These are phyloP conservation scores for Oenanthe javanica DNA, from an alignment of 140 eudicot species.

Conservation along the genomic window DNA sequence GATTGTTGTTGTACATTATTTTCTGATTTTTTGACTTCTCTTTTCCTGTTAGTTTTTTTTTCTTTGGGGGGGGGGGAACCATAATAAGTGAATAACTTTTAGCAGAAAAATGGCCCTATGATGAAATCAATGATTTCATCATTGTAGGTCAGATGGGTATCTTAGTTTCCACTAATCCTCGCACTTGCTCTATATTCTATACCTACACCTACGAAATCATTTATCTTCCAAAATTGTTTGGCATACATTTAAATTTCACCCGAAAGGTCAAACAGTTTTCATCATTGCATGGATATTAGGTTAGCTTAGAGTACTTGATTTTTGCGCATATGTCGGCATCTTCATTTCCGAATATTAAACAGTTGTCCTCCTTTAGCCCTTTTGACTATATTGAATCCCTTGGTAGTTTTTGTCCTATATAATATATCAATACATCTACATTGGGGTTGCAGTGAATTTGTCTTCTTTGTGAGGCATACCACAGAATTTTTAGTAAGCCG, in stretches of 20 bases:
- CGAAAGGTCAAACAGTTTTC: background rate
- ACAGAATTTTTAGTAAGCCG: background rate
- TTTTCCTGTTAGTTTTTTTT: background rate
- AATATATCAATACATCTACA: background rate
- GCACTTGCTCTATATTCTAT: background rate
- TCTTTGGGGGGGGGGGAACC: background rate
- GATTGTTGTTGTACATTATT: background rate
- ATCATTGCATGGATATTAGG: background rate
- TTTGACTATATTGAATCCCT: background rate
- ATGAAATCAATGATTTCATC: background rate
- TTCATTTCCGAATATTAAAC: background rate
- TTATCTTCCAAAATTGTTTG: background rate
- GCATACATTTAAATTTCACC: background rate
- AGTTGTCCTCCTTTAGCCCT: background rate
- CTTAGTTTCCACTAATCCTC: background rate
- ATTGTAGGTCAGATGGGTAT: background rate
- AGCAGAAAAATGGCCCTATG: background rate
- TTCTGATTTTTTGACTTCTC: background rate
- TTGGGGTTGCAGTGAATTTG: too few relatives aligned
- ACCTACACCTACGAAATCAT: background rate
- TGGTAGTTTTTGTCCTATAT: background rate
- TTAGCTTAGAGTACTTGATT: background rate
- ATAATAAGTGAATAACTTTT: background rate
- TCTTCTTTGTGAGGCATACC: background rate
- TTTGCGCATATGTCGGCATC: background rate